A percentile compares a stretch with the other conserved stretches of the same genome.
Conservation (phyloP, 305 asterid genomes). For the Rubia balearica region DNA sequence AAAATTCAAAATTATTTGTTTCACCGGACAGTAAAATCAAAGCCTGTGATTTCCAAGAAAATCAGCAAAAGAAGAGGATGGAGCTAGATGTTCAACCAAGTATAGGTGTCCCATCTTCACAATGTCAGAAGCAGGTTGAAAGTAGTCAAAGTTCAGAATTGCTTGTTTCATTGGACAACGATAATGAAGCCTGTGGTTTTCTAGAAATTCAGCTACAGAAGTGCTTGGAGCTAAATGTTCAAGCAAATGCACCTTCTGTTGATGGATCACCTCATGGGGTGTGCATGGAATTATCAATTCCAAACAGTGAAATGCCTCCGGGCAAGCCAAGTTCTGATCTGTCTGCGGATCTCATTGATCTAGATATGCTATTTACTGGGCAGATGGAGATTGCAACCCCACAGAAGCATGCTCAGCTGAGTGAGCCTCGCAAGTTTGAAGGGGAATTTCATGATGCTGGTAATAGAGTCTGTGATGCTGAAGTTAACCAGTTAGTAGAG, state of each 20-base stretch:
- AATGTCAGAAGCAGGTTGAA: slow-evolving; percentile 22
- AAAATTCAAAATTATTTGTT: slow-evolving; percentile 9
- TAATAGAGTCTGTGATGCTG: slow-evolving; percentile 14
- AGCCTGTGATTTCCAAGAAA: slow-evolving; percentile 18
- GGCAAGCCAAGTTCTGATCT: slow-evolving; percentile 16
- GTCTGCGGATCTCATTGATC: slow-evolving; percentile 20
- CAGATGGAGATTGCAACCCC: slow-evolving; percentile 17
- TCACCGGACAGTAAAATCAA: slow-evolving; percentile 9
- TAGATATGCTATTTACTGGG: slow-evolving; percentile 12
- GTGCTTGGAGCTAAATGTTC: slow-evolving; percentile 12
- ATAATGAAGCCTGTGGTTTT: slow-evolving; percentile 14
- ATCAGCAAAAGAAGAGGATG: slow-evolving; percentile 18
- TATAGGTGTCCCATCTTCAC: slow-evolving; percentile 15
- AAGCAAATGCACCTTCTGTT: slow-evolving; percentile 8
- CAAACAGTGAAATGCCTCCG: slow-evolving; percentile 20
- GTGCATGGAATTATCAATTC: slow-evolving; percentile 22
- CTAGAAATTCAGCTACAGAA: slow-evolving; percentile 10
- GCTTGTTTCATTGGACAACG: slow-evolving; percentile 9
- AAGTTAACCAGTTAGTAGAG: slow-evolving; percentile 18
- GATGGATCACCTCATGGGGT: slow-evolving; percentile 24
- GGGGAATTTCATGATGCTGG: slow-evolving; percentile 11
- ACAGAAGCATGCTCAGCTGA: slow-evolving; percentile 7
- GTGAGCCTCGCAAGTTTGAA: slow-evolving; percentile 19
- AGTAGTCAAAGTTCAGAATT: slow-evolving; percentile 20
- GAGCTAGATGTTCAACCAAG: slow-evolving; percentile 7